phyloP scores from a whole-genome alignment of 2,329 filamentous ascomycete species.

The Microdochium nivale region DNA sequence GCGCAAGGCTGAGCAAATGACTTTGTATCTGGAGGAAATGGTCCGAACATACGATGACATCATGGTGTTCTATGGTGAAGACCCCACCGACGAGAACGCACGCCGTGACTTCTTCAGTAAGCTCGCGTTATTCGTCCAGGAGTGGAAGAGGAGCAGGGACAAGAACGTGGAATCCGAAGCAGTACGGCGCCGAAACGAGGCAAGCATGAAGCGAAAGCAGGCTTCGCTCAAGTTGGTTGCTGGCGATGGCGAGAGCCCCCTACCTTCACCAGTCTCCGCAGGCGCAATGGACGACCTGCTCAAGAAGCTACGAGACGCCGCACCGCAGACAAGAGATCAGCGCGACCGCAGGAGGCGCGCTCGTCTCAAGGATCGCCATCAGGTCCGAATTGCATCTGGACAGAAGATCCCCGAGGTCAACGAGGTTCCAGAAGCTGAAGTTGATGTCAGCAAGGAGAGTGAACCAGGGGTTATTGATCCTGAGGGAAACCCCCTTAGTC shows the following conservation, averaged over 20 bases:
- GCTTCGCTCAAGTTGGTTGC: constrained; percentile 54
- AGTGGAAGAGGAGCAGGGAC: constrained; percentile 93
- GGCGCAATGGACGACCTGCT: constrained; percentile 95
- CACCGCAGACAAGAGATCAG: constrained; percentile 81
- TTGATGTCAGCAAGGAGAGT: constrained; percentile 22
- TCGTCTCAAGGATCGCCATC: constrained; percentile 81
- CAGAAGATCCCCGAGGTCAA: constrained; percentile 73
- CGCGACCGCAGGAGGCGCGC: constrained; percentile 81
- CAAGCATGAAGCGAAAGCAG: constrained; percentile 85
- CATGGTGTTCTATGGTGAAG: constrained; percentile 93
- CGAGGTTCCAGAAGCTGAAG: constrained; percentile 51
- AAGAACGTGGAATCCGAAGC: constrained; percentile 87
- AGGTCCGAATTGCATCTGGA: constrained; percentile 81
- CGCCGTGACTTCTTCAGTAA: constrained; percentile 92
- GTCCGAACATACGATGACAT: constrained; percentile 86
- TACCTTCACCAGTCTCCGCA: constrained; percentile 61
- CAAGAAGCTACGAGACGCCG: constrained; percentile 88
- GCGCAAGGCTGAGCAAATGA: constrained; percentile 92
- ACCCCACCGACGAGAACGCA: constrained; percentile 84
- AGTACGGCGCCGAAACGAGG: constrained; percentile 74
- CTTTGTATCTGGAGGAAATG: constrained; percentile 91
- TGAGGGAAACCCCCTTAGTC: constrained; percentile 43
- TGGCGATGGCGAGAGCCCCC: constrained; percentile 30
- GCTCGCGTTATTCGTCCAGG: constrained; percentile 77
- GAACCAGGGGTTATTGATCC: constrained; percentile 32